These are phyloP conservation scores for Wilcoxina mikolae DNA, from an alignment of 495 filamentous ascomycete species.

Conservation along the genomic window DNA sequence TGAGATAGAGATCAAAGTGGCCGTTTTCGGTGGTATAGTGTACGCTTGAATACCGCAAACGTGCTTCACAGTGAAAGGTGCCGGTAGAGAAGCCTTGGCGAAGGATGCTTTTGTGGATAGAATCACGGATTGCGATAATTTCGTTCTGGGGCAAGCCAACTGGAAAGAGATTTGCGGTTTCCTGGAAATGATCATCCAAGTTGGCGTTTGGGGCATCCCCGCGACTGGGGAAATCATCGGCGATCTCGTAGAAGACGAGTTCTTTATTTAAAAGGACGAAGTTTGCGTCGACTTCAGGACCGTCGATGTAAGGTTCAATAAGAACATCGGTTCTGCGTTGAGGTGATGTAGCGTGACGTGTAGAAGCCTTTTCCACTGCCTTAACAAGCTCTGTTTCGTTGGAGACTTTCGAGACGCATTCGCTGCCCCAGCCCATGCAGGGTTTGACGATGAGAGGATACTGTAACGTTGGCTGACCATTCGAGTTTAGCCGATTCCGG, in stretches of 20 bases:
- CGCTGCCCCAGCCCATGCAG: constrained; percentile 31
- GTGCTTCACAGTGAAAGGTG: not conserved
- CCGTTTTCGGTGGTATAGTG: constrained; percentile 1
- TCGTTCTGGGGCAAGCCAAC: constrained; percentile 31
- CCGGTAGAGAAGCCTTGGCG: constrained; percentile 25
- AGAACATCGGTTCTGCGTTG: constrained; percentile 19
- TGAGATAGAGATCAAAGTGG: constrained; percentile 13
- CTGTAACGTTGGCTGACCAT: constrained; percentile 2
- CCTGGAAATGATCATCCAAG: constrained; percentile 29
- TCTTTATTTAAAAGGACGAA: constrained; percentile 38
- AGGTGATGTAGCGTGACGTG: constrained; percentile 18
- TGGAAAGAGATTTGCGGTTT: constrained; percentile 32
- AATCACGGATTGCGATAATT: constrained; percentile 22
- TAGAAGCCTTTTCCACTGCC: not conserved
- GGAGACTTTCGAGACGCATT: constrained; percentile 34
- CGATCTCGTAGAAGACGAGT: constrained; percentile 37
- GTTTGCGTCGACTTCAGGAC: constrained; percentile 43
- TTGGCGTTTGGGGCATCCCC: constrained; percentile 29
- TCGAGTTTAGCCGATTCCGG: too few relatives aligned
- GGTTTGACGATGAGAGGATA: constrained; percentile 39
- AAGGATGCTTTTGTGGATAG: constrained; percentile 29
- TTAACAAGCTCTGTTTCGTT: not conserved
- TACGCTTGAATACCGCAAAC: not conserved
- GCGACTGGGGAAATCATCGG: constrained; percentile 38
- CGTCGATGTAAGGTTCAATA: too few relatives aligned